Base-by-base conservation (phyloP, 306 rosid genomes). In the Hylodesmum podocarpum region DNA sequence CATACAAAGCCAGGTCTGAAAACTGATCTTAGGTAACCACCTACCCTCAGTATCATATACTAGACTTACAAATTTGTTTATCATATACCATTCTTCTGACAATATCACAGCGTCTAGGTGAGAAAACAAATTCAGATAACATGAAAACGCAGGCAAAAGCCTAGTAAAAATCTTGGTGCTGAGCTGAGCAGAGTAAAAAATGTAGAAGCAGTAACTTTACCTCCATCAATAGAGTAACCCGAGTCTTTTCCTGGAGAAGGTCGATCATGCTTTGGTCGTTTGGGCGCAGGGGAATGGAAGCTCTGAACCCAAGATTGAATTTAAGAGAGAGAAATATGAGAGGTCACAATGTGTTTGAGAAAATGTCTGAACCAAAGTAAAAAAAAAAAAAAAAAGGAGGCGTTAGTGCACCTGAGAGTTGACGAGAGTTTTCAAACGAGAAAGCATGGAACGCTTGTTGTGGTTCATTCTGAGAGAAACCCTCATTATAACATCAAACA, bases 301-400 rank as follows among this genome's bases (percentile, higher is more conserved):
- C 69, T 58, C 86, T 82, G 82, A 13, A 72, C 31, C 18, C 0
- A 65, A 70, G 40, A n/a, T n/a, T n/a, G n/a, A 54, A 53, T 43
- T 16, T 3, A 73, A 66, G 16, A 50, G 29, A 68, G 58, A 47
- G 53, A 58, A 65, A 76, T 27, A 31, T 61, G 0, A 41, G 15
- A 11, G 11, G 57, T 2, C 78, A 53, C 79, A n/a, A 83, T 46
- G 81, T 78, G 83, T 83, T 83, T 6, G 86, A 78, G 24, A 74
- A 83, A 83, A 10, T 73, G 86, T 8, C 70, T 59, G 22, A 83
- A 59, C 80, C 19, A 83, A 67, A 70, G 25, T 25, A 72, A 49
- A n/a, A n/a, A n/a, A n/a, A n/a, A n/a, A n/a, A n/a, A n/a, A n/a
- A n/a, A n/a, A n/a, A 7, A 44, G 39, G 0, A 25, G 0, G 5